phyloP scores from a whole-genome alignment of 129 eudicot genomes.

The Chrysanthemum makinoi region DNA sequence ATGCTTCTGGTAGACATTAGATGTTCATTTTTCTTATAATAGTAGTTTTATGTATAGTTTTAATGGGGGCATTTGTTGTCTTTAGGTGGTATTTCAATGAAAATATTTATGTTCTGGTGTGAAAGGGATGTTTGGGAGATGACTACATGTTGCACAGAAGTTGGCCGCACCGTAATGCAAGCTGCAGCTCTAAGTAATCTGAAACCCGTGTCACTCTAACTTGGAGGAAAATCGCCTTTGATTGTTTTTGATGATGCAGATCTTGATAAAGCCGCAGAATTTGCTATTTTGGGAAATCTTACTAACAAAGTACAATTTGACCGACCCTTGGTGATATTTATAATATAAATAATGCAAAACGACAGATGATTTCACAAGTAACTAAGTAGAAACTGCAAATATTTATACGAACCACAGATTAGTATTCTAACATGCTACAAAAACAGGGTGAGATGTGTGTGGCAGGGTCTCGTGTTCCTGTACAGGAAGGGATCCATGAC shows the following conservation, averaged over 20 bases:
- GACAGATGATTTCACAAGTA: too few species aligned
- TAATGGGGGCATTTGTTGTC: too few species aligned
- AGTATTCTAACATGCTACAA: neutral
- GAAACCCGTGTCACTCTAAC: constrained; percentile 68
- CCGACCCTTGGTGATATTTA: neutral
- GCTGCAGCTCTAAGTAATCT: constrained; percentile 82
- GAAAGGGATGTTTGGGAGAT: too few species aligned
- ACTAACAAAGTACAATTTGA: constrained; percentile 45
- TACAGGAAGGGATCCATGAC: constrained; percentile 80
- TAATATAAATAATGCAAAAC: neutral
- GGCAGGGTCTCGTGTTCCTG: constrained; percentile 61
- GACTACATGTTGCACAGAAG: constrained; percentile 34
- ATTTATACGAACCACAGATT: neutral
- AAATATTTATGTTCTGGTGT: too few species aligned
- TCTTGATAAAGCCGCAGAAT: constrained; percentile 50
- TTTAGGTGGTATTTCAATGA: too few species aligned
- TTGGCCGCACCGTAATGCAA: constrained; percentile 64
- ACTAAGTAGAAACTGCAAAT: too few species aligned
- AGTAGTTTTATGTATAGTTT: too few species aligned
- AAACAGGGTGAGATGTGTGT: constrained; percentile 81
- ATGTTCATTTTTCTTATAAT: too few species aligned
- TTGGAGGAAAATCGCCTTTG: constrained; percentile 82
- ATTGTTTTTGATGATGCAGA: constrained; percentile 77
- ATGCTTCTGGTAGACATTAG: too few species aligned
- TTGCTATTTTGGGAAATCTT: constrained; percentile 47